Conservation (phyloP, 2,329 filamentous ascomycete genomes). For the Decorospora gaudefroyi region DNA sequence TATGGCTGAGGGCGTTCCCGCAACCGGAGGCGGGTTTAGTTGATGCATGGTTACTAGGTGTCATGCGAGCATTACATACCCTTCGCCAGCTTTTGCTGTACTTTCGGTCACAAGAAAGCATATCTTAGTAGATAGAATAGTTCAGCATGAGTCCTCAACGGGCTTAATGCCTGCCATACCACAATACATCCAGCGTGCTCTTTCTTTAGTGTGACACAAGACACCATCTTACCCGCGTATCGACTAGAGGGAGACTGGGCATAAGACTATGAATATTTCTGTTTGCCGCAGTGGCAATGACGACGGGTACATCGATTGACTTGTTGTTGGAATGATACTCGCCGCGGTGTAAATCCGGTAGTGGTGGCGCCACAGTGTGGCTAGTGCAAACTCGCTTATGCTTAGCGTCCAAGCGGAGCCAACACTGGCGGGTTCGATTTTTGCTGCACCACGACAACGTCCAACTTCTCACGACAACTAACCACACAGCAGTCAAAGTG, state of each 20-base stretch:
- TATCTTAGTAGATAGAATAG: conserved; percentile 25
- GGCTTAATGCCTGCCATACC: neutral
- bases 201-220: too few species aligned
- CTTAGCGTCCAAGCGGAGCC: conserved; percentile 31
- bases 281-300: too few species aligned
- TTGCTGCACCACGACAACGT: conserved; percentile 15
- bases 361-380: conserved; percentile 19
- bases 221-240: too few species aligned
- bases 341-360: conserved; percentile 4
- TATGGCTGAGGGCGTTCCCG: conserved; percentile 4
- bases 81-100: conserved; percentile 9
- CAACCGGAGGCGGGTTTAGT: conserved; percentile 7
- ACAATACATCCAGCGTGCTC: too few species aligned
- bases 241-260: too few species aligned
- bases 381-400: conserved; percentile 29
- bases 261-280: too few species aligned
- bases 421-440: conserved; percentile 24
- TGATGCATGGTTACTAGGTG: conserved; percentile 18
- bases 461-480: conserved; percentile 34
- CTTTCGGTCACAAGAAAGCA: conserved; percentile 12
- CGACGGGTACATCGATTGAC: too few species aligned
- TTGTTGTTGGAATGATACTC: neutral
- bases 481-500: conserved; percentile 48
- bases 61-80: conserved; percentile 28
- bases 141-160: conserved; percentile 15